Conservation (phyloP, 2,329 filamentous ascomycete genomes). For the Huntiella bhutanensis region DNA sequence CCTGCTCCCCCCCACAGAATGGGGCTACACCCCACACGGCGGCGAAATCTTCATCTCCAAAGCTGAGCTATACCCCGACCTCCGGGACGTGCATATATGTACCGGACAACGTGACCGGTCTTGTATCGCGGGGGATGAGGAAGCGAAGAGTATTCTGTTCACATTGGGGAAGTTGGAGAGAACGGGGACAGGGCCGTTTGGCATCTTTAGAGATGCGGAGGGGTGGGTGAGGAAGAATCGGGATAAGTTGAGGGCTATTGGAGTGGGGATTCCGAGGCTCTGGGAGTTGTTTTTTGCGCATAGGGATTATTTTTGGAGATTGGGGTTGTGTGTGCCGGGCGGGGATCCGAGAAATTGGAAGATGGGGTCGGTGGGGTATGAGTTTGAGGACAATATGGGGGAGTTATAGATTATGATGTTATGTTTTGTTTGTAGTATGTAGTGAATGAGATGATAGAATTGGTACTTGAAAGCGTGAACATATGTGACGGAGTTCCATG, state of each 20-base stretch:
- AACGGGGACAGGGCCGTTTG: background rate
- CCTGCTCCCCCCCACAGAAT: conserved; percentile 65
- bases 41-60: conserved; percentile 79
- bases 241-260: conserved; percentile 5
- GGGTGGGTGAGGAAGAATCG: conserved; percentile 29
- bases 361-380: conserved; percentile 24
- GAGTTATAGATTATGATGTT: too few relatives aligned
- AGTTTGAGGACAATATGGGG: conserved; percentile 15
- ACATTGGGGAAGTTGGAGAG: conserved; percentile 3
- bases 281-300: conserved; percentile 91
- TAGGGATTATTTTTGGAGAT: conserved; percentile 87
- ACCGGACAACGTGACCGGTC: conserved; percentile 47
- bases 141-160: conserved; percentile 1
- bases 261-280: conserved; percentile 31
- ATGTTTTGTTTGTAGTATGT: too few relatives aligned
- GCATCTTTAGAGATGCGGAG: conserved; percentile 12
- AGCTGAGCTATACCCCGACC: conserved; percentile 43
- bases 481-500: too few relatives aligned
- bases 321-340: conserved; percentile 75
- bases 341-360: conserved; percentile 54
- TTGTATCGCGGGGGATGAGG: conserved; percentile 46
- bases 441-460: too few relatives aligned
- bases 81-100: conserved; percentile 53
- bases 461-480: too few relatives aligned
- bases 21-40: conserved; percentile 70